Base-by-base conservation (phyloP, 345 rosid species). In the Acer negundo region DNA sequence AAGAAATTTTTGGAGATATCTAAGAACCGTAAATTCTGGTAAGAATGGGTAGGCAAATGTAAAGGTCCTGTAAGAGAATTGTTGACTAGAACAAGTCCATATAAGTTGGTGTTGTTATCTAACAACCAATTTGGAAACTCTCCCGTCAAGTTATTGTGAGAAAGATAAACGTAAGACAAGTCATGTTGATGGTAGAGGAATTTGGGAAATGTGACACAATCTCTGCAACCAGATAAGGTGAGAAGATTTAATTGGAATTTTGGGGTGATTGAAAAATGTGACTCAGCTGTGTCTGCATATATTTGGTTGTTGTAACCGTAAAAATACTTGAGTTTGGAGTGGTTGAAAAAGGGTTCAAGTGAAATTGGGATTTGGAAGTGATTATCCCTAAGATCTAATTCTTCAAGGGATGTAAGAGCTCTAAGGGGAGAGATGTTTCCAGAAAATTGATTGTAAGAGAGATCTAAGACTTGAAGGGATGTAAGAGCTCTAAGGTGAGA, bases 311-410 rank as follows among this genome's bases (percentile, higher is more conserved):
- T 53, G 13, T 0, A 0, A 53, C 15, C 1, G 10, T 6, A 0
- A 8, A 40, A 40, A 40, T 8, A 0, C 9, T 40, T 40, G 44
- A 40, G 44, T 40, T 40, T 40, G 7, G 44, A 40, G 9, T 15
- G 74, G 46, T 77, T 69, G 35, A 69, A 56, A 15, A 77, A 62
- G 10, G 80, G 74, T 15, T 10, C 10, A 6, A 40, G 7, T 40
- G 44, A 40, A 40, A 40, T 6, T 53, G 58, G 58, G 58, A 53
- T 13, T 53, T 10, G 58, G 12, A 53, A 17, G 19, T 17, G 58
- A 13, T 53, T 53, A 53, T 53, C 1, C 12, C 0, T 15, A 53
- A 53, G 15, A 53, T n/a, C n/a, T n/a, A n/a, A n/a, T n/a, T n/a
- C n/a, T n/a, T n/a, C n/a, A n/a, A n/a, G n/a, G n/a, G n/a, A n/a